A percentile compares a stretch with the other conserved stretches of the same genome.
Conservation (phyloP, 108 stramenopile species). For the Heterococcus sp. region DNA sequence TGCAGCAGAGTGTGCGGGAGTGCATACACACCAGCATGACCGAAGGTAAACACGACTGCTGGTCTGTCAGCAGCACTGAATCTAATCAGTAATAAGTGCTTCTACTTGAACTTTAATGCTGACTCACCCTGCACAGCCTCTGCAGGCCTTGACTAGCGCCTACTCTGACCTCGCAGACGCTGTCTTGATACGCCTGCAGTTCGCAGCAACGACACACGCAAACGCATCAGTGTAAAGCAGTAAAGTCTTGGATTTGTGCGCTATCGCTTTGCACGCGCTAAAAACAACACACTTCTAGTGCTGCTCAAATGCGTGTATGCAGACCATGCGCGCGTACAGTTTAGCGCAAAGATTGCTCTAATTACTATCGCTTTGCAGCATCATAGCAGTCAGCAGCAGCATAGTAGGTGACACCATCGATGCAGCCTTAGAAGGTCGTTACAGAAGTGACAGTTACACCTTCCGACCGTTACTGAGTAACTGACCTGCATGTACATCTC, state of each 20-base stretch:
- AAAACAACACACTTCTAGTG: too few relatives aligned
- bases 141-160: slow-evolving; percentile 41
- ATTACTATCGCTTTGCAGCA: background rate
- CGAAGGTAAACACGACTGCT: too few relatives aligned
- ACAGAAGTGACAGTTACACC: background rate
- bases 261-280: too few relatives aligned
- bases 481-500: slow-evolving; percentile 46
- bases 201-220: background rate
- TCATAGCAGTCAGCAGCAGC: too few relatives aligned
- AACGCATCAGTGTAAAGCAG: too few relatives aligned
- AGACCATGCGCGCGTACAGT: background rate
- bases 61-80: too few relatives aligned
- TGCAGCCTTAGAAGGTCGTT: background rate
- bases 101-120: too few relatives aligned
- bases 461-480: background rate
- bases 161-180: slow-evolving; percentile 39
- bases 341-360: background rate
- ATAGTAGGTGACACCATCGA: background rate
- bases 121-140: slow-evolving; percentile 22
- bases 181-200: slow-evolving; percentile 39
- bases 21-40: too few relatives aligned
- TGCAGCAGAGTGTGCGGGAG: too few relatives aligned
- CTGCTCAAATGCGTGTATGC: too few relatives aligned
- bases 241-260: too few relatives aligned
- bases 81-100: too few relatives aligned